Evolutionary conservation across 2,329 filamentous ascomycete species (phyloP), one percentile per base, ranked within the genome.

Genomic region (Venturia nashicola): DNA sequence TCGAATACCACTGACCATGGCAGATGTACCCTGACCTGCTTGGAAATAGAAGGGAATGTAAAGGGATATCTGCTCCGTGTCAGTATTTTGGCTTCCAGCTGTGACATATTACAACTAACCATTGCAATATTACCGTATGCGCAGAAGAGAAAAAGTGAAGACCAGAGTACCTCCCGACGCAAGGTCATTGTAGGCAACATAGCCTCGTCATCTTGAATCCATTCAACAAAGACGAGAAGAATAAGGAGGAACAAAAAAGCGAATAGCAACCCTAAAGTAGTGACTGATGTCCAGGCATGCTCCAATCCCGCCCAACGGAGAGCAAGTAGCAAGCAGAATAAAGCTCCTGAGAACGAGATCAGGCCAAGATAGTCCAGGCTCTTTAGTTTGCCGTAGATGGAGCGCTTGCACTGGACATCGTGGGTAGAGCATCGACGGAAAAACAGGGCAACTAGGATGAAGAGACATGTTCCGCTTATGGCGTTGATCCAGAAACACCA

Each of bases 101-200:
- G 36, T 39, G 36, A 11, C 6, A 39, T 11, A 39, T 39, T 11
- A 39, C 36, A 39, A 20, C 87, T 78, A 4, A 79, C 77, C 0
- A 86, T 85, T 14, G 83, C 71, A 63, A 83, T 86, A 1, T 84
- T 83, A 39, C 74, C 69, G 18, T 77, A 75, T 1, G 73, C 74
- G 73, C 90, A 88, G 0, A 90, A 75, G 3, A 76, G 76, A 63
- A 89, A 74, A 0, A 87, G 88, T 68, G 71, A 69, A 0, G 82
- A 82, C 57, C 83, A 78, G 0, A 83, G 74, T 11, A 84, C 77
- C 5, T 84, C 70, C 46, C 79, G 80, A 54, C 84, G 81, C 14
- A 84, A 79, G 61, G 80, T 82, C 0, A 79, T 72, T 0, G 79
- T 82, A 65, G 74, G 73, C 82, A 83, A 68, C 75, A 83, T 78